phyloP scores from a whole-genome alignment of 805 yeast genomes.

The Helenozyma baotianmanensis region DNA sequence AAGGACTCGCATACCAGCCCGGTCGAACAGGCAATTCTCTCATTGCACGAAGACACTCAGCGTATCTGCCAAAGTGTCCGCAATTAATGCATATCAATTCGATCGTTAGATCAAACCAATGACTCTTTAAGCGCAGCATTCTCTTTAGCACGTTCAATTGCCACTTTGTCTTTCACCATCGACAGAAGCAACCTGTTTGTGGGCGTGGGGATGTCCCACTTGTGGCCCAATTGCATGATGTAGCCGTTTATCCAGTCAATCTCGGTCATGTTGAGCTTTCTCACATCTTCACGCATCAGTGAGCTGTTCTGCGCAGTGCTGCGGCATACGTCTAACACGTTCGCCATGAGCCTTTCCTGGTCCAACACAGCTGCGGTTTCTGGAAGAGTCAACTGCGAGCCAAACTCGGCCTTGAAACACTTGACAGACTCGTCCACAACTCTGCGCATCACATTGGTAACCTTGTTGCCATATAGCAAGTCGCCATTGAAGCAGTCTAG shows the following conservation, averaged over 20 bases:
- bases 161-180: constrained; percentile 40
- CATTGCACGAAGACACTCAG: constrained; percentile 23
- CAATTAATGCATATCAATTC: neutral
- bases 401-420: constrained; percentile 34
- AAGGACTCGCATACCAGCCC: constrained; percentile 8
- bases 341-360: constrained; percentile 33
- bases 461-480: constrained; percentile 39
- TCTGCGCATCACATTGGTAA: constrained; percentile 29
- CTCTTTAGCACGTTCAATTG: constrained; percentile 29
- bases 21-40: constrained; percentile 18
- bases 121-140: constrained; percentile 3
- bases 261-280: constrained; percentile 58
- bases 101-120: too few relatives aligned
- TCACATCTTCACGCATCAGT: constrained; percentile 69
- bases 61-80: constrained; percentile 17
- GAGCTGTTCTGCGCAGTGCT: constrained; percentile 55
- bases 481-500: constrained; percentile 78
- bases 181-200: constrained; percentile 43
- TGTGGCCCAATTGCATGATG: constrained; percentile 51
- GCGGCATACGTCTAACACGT: constrained; percentile 26
- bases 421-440: constrained; percentile 45
- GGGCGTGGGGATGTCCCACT: constrained; percentile 39
- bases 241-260: constrained; percentile 83
- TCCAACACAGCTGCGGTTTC: constrained; percentile 28
- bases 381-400: constrained; percentile 21